Evolutionary conservation across 208 protist genomes (phyloP).

Genomic region (Acanthamoeba lenticulata): DNA sequence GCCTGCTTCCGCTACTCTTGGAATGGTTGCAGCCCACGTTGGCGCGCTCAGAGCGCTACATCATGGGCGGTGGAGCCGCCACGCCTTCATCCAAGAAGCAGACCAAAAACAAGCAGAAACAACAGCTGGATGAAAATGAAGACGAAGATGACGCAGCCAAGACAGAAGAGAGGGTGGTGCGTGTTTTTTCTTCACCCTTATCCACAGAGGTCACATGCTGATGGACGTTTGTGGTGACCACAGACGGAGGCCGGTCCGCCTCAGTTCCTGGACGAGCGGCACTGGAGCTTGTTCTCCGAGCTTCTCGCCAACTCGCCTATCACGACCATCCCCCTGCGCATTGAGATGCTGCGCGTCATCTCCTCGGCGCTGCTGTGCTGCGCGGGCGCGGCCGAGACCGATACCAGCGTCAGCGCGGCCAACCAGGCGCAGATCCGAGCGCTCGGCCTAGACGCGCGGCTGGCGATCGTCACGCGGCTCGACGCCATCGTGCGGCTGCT

Average conservation of each 20-base stretch:
- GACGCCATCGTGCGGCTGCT: not conserved
- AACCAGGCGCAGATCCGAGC: not conserved
- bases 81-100: constrained; percentile 3
- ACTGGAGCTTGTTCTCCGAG: constrained; percentile 26
- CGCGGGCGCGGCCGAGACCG: not conserved
- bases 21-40: constrained; percentile 49
- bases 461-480: not conserved
- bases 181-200: not conserved
- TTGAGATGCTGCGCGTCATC: constrained; percentile 21
- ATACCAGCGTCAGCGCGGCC: not conserved
- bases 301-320: not conserved
- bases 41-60: constrained; percentile 11
- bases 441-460: not conserved
- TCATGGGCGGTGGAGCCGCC: not conserved
- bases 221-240: not conserved
- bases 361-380: constrained; percentile 28
- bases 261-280: constrained; percentile 23
- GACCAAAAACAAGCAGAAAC: constrained; percentile 46
- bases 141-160: not conserved
- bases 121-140: not conserved
- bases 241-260: not conserved
- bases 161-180: not conserved
- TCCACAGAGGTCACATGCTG: too few species aligned
- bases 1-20: not conserved
- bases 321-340: constrained; percentile 18